Conservation (phyloP, 1,284 basidiomycete species). For the Leccinum fallax region DNA sequence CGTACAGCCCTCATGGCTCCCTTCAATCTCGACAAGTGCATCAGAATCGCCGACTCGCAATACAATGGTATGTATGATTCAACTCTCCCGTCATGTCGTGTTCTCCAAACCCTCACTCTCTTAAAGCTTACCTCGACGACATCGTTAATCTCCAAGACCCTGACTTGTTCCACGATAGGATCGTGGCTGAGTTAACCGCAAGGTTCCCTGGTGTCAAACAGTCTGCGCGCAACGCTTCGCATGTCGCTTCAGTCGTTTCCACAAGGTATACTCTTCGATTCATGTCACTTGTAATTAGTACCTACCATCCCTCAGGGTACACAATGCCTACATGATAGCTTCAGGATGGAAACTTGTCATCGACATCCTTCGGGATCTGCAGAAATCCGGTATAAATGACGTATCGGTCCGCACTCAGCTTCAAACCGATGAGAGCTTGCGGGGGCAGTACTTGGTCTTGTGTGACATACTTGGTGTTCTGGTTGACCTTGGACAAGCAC, state of each 20-base stretch:
- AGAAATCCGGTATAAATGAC: slow-evolving; percentile 54
- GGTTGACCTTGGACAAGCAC: slow-evolving; percentile 58
- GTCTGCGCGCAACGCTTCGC: slow-evolving; percentile 44
- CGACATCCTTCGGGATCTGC: slow-evolving; percentile 54
- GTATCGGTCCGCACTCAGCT: slow-evolving; percentile 53
- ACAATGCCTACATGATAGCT: slow-evolving; percentile 76
- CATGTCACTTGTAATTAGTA: slow-evolving; percentile 1
- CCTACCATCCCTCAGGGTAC: slow-evolving; percentile 51
- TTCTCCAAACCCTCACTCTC: slow-evolving; percentile 11
- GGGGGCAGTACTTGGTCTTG: slow-evolving; percentile 61
- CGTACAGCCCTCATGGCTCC: slow-evolving; percentile 61
- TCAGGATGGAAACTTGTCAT: slow-evolving; percentile 72
- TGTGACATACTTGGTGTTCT: slow-evolving; percentile 62
- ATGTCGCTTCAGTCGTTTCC: slow-evolving; percentile 57
- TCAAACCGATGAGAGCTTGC: slow-evolving; percentile 48
- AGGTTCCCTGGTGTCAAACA: slow-evolving; percentile 45
- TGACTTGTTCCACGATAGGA: slow-evolving; percentile 55
- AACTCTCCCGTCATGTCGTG: not conserved
- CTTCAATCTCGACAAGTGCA: slow-evolving; percentile 61
- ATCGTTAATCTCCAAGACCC: slow-evolving; percentile 64
- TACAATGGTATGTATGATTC: slow-evolving; percentile 52
- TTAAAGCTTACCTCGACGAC: slow-evolving; percentile 63
- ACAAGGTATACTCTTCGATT: slow-evolving; percentile 49
- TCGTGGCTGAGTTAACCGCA: slow-evolving; percentile 55
- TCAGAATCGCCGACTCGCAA: slow-evolving; percentile 70